These are phyloP conservation scores for Hemisphaericaspora xylanilytica DNA, from an alignment of 1,139 yeast genomes.

Conservation along the genomic window DNA sequence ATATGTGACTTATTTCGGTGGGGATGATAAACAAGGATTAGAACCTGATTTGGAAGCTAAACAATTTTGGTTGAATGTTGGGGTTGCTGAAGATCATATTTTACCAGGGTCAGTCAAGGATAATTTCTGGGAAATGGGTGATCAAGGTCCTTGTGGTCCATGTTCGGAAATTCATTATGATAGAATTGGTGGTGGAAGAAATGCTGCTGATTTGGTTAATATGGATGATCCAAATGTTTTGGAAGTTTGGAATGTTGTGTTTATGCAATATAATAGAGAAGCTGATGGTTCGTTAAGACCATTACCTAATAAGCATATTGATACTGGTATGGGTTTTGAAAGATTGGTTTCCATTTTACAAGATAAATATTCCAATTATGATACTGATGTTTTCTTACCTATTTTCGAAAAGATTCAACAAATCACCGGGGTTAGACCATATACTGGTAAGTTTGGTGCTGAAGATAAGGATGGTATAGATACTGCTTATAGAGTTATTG, in stretches of 20 bases:
- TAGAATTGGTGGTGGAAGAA: conserved; percentile 97
- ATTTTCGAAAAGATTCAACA: conserved; percentile 82
- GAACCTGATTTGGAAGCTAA: conserved; percentile 95
- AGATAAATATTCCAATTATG: conserved; percentile 87
- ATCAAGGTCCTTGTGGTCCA: conserved; percentile 99
- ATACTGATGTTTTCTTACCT: conserved; percentile 94
- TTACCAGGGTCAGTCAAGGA: conserved; percentile 88
- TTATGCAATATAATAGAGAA: conserved; percentile 95
- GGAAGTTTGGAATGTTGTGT: conserved; percentile 97
- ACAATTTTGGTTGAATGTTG: conserved; percentile 78
- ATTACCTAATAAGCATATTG: conserved; percentile 91
- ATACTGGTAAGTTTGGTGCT: conserved; percentile 86
- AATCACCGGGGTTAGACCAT: conserved; percentile 88
- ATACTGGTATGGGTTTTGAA: conserved; percentile 98
- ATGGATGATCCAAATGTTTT: conserved; percentile 96
- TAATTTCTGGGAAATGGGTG: conserved; percentile 99
- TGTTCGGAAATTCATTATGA: conserved; percentile 97
- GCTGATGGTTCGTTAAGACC: conserved; percentile 76
- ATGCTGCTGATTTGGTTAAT: conserved; percentile 85
- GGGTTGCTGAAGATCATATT: conserved; percentile 89
- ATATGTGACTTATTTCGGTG: conserved; percentile 95
- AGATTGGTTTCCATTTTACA: conserved; percentile 93
- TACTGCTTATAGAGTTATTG: conserved; percentile 96
- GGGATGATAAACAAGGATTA: conserved; percentile 79
- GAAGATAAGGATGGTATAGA: conserved; percentile 94